A percentile compares a stretch with the other conserved stretches of the same genome.
Conservation (phyloP, 768 basidiomycete genomes). For the Rhizopogon roseolus region DNA sequence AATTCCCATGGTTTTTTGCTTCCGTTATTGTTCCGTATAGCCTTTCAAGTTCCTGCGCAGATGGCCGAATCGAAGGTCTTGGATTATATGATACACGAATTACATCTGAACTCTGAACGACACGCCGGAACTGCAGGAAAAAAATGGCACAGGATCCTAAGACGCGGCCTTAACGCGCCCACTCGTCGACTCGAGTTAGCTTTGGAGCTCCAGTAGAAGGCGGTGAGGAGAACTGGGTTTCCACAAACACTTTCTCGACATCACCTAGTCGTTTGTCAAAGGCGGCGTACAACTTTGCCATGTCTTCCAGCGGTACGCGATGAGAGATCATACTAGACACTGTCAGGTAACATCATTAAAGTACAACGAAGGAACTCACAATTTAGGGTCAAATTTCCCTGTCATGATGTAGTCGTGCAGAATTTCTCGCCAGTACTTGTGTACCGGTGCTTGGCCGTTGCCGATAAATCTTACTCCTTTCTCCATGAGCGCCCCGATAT, state of each 20-base stretch:
- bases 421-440: conserved; percentile 70
- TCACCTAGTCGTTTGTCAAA: conserved; percentile 57
- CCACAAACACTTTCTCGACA: conserved; percentile 70
- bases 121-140: too few relatives aligned
- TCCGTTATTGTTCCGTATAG: too few relatives aligned
- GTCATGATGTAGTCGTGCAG: conserved; percentile 58
- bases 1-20: too few relatives aligned
- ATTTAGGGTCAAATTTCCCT: conserved; percentile 61
- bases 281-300: conserved; percentile 55
- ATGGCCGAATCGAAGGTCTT: too few relatives aligned
- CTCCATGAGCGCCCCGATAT: conserved; percentile 75
- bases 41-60: too few relatives aligned
- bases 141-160: background rate
- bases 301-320: conserved; percentile 61
- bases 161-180: conserved; percentile 14
- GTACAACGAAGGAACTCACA: conserved; percentile 32
- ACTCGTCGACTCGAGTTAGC: conserved; percentile 51
- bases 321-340: conserved; percentile 44
- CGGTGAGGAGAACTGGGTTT: conserved; percentile 50
- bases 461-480: conserved; percentile 69
- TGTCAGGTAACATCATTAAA: background rate
- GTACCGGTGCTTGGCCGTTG: conserved; percentile 73
- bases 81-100: too few relatives aligned
- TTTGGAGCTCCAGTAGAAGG: conserved; percentile 48
- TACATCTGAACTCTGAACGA: too few relatives aligned